Evolutionary conservation across 495 filamentous ascomycete species (phyloP).

Genomic region (Podospora pseudopauciseta): DNA sequence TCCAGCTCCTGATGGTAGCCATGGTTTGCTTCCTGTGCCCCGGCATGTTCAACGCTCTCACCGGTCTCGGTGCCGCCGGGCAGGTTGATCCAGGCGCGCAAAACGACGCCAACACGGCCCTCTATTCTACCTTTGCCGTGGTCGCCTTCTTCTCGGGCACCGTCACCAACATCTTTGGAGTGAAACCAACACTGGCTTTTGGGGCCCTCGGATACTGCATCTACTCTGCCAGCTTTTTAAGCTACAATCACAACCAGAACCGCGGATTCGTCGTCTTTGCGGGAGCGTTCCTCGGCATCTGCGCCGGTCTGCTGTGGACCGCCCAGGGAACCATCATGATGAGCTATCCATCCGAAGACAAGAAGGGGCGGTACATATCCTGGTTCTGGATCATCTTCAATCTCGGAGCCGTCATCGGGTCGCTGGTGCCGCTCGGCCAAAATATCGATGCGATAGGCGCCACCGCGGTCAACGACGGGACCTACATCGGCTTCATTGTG

Average conservation of each 20-base stretch:
- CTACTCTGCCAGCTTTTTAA: slow-evolving; percentile 74
- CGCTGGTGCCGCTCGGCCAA: slow-evolving; percentile 76
- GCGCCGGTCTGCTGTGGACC: slow-evolving; percentile 84
- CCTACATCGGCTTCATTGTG: slow-evolving; percentile 87
- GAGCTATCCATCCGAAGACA: slow-evolving; percentile 76
- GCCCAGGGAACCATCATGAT: slow-evolving; percentile 96
- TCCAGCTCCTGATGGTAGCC: slow-evolving; percentile 71
- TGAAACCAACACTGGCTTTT: slow-evolving; percentile 67
- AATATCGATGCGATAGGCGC: slow-evolving; percentile 63
- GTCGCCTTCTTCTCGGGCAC: slow-evolving; percentile 86
- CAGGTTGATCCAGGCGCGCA: slow-evolving; percentile 59
- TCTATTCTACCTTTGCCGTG: slow-evolving; percentile 81
- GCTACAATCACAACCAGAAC: slow-evolving; percentile 77
- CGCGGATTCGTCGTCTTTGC: slow-evolving; percentile 74
- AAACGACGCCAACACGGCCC: slow-evolving; percentile 65
- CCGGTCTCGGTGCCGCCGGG: slow-evolving; percentile 72
- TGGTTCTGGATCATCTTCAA: slow-evolving; percentile 98
- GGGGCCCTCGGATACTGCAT: slow-evolving; percentile 85
- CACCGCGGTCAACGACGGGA: slow-evolving; percentile 70
- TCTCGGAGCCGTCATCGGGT: slow-evolving; percentile 84
- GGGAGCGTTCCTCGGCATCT: slow-evolving; percentile 69
- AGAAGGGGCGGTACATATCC: slow-evolving; percentile 85
- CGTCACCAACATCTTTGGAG: slow-evolving; percentile 71
- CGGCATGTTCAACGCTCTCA: slow-evolving; percentile 78
- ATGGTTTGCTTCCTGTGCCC: slow-evolving; percentile 89